Evolutionary conservation across 371 early-diverging fungal genomes (phyloP).

Genomic region (Mortierella sp.): DNA sequence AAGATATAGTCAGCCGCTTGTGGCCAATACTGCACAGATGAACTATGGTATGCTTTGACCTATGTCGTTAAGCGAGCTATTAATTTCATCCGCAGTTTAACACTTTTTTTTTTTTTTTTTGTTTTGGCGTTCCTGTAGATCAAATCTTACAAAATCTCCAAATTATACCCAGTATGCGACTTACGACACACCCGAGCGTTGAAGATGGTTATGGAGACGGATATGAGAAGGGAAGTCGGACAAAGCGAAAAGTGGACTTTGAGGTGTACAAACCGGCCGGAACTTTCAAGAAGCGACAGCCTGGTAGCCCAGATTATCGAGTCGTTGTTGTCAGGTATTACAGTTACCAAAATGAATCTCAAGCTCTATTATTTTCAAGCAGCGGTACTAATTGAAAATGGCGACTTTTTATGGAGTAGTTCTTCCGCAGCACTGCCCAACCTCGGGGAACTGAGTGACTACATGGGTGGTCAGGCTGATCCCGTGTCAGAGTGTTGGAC

Average conservation of each 20-base stretch:
- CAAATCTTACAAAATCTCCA: slow-evolving; percentile 35
- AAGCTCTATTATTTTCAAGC: background rate
- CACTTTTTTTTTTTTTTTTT: too few species aligned
- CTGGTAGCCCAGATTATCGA: slow-evolving; percentile 62
- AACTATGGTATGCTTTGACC: slow-evolving; percentile 13
- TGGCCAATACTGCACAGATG: slow-evolving; percentile 19
- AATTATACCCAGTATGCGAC: slow-evolving; percentile 36
- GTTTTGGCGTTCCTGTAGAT: too few species aligned
- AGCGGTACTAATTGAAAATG: background rate
- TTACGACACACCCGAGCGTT: background rate
- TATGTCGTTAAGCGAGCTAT: too few species aligned
- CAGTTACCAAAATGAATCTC: too few species aligned
- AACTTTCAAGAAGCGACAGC: slow-evolving; percentile 63
- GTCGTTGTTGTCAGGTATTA: slow-evolving; percentile 58
- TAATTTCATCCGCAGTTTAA: too few species aligned
- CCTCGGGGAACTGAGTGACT: slow-evolving; percentile 4
- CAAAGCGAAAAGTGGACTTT: slow-evolving; percentile 51
- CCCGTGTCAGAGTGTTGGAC: slow-evolving; percentile 1
- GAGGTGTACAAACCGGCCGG: slow-evolving; percentile 66
- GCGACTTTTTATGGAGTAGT: background rate
- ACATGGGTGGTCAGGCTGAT: slow-evolving; percentile 25
- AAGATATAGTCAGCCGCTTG: slow-evolving; percentile 10
- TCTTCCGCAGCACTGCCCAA: slow-evolving; percentile 7
- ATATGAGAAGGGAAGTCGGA: background rate
- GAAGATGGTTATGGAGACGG: background rate